Base-by-base conservation (phyloP, 345 rosid species). In the Reutealis trisperma region DNA sequence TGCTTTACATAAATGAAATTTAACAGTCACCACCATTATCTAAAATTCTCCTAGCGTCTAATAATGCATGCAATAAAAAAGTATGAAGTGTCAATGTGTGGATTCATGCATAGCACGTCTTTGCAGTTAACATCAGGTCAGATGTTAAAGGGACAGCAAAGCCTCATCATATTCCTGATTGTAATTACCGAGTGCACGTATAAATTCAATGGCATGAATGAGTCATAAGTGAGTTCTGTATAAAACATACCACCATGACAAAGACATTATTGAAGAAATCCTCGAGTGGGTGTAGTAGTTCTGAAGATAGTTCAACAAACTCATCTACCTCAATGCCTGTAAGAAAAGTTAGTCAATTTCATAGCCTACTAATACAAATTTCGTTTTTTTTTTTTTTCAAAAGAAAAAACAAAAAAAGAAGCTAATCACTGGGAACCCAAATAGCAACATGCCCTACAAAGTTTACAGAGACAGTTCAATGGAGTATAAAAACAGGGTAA, bases 161-260 rank as follows among this genome's bases (percentile, higher is more conserved):
- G 15, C 55, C 55, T 18, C 22, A 18, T 18, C 19, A 18, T 54
- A 15, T 72, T 49, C 49, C 4, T 6, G 49, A 18, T 2, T 51
- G 44, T 62, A 61, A 49, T 18, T 27, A 15, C 54, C 16, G 45
- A 60, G 21, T 12, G 47, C 19, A 63, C 21, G 52, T 25, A 59
- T 5, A 7, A 32, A 55, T 15, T 67, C 4, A 34, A 51, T 32
- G 15, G 1, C 2, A 63, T 6, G 24, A 61, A 37, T 37, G 41
- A 37, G 41, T 37, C 41, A 51, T 71, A 44, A 66, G 6, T 21
- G 14, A 78, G 47, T 72, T 24, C 55, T 30, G 27, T 1, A 21
- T 55, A 77, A 11, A 78, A 87, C 99, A 45, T 86, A 93, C 99
- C 99, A 93, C 99, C 99, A 95, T 95, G 77, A 95, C 98, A 25